phyloP scores from a whole-genome alignment of 2,329 filamentous ascomycete species.

The Teratosphaeria gauchensis region DNA sequence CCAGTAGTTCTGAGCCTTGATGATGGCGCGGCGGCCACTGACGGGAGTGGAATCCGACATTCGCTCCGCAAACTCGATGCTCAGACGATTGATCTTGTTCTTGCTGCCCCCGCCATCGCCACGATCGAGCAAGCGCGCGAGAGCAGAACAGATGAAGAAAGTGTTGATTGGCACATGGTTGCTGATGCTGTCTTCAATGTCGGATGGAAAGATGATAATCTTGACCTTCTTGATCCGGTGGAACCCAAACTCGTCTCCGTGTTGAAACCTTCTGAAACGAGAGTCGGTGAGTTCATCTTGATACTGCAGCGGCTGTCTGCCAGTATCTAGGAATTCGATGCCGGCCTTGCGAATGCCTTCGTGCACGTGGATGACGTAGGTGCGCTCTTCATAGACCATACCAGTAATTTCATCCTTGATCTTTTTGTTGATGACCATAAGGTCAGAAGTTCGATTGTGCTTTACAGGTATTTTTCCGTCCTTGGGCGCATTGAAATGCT shows the following conservation, averaged over 20 bases:
- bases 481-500: background rate
- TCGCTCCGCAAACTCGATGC: conserved; percentile 14
- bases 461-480: background rate
- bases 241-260: conserved; percentile 18
- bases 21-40: conserved; percentile 5
- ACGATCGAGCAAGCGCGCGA: conserved; percentile 17
- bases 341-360: conserved; percentile 17
- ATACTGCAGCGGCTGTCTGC: conserved; percentile 23
- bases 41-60: background rate
- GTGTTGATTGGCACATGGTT: conserved; percentile 19
- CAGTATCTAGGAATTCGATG: conserved; percentile 22
- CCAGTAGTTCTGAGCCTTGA: conserved; percentile 12
- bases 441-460: conserved; percentile 12
- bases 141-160: conserved; percentile 20
- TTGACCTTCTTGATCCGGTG: conserved; percentile 19
- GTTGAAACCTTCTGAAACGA: conserved; percentile 19
- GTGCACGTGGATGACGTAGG: conserved; percentile 22
- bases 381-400: conserved; percentile 21
- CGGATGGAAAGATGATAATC: conserved; percentile 16
- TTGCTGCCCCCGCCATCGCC: conserved; percentile 3
- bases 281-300: conserved; percentile 11
- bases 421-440: conserved; percentile 18
- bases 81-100: conserved; percentile 14
- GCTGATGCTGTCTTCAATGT: background rate
- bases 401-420: conserved; percentile 13